A percentile compares a stretch with the other conserved stretches of the same genome.
These are phyloP conservation scores for Ziziphus jujuba DNA, from an alignment of 306 rosid genomes.

Conservation along the genomic window DNA sequence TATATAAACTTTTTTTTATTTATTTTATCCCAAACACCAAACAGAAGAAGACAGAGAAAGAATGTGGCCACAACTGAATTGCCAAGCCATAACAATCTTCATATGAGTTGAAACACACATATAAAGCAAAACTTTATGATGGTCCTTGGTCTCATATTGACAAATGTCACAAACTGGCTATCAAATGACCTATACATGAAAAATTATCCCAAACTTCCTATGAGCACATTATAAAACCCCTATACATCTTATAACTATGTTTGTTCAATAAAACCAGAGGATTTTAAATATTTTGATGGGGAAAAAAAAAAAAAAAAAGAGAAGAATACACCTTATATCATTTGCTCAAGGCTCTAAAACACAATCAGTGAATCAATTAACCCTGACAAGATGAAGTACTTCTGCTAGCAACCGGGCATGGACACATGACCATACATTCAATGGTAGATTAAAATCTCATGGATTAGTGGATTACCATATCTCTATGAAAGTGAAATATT, in stretches of 20 bases:
- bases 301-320: no score
- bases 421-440: not conserved
- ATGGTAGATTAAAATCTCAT: not conserved
- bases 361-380: no score
- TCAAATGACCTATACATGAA: not conserved
- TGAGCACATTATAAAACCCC: not conserved
- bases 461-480: not conserved
- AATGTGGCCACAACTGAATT: no score
- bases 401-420: not conserved
- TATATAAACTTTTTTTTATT: no score
- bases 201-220: conserved; percentile 7
- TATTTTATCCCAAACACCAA: no score
- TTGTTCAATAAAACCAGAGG: not conserved
- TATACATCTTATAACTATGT: no score
- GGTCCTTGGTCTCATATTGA: not conserved
- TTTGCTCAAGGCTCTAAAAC: no score
- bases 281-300: conserved; percentile 7
- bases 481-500: not conserved
- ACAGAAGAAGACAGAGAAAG: no score
- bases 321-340: no score
- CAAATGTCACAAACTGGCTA: not conserved
- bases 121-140: no score
- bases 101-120: not conserved
- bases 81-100: not conserved
- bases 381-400: not conserved